A percentile compares a stretch with the other conserved stretches of the same genome.
Evolutionary conservation across 345 rosid genomes (phyloP).

Genomic region (Corchorus olitorius): DNA sequence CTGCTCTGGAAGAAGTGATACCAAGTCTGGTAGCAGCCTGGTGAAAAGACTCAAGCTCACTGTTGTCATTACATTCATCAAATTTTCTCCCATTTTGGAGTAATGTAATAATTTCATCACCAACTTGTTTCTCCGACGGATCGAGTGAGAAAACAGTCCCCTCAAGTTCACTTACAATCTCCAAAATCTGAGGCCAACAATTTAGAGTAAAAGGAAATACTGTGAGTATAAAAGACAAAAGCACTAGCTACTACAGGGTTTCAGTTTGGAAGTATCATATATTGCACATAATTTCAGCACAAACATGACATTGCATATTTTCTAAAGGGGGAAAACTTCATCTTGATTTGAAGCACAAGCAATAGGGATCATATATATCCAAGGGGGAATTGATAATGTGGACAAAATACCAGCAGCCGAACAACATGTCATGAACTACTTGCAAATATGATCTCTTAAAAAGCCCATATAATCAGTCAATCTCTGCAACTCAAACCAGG

Average conservation of each 20-base stretch:
- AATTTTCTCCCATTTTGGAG: conserved; percentile 92
- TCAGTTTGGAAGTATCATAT: background rate
- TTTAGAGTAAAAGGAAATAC: conserved; percentile 13
- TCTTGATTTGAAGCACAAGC: conserved; percentile 10
- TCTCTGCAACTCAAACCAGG: conserved; percentile 4
- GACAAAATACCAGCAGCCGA: background rate
- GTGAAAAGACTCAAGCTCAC: conserved; percentile 87
- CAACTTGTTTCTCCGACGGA: conserved; percentile 88
- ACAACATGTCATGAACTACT: background rate
- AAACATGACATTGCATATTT: background rate
- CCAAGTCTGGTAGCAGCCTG: conserved; percentile 77
- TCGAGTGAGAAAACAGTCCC: conserved; percentile 60
- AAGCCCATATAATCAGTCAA: background rate
- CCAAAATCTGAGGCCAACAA: conserved; percentile 66
- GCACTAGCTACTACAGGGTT: background rate
- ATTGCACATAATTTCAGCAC: background rate
- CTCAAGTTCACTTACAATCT: conserved; percentile 75
- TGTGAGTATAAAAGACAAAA: background rate
- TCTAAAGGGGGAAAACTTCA: background rate
- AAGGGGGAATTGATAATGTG: background rate
- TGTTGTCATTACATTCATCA: conserved; percentile 54
- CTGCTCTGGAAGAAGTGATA: conserved; percentile 85
- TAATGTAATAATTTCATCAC: conserved; percentile 79
- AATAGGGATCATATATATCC: background rate
- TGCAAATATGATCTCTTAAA: background rate